phyloP scores from a whole-genome alignment of 2,329 filamentous ascomycete genomes.

The Talaromyces sp. region DNA sequence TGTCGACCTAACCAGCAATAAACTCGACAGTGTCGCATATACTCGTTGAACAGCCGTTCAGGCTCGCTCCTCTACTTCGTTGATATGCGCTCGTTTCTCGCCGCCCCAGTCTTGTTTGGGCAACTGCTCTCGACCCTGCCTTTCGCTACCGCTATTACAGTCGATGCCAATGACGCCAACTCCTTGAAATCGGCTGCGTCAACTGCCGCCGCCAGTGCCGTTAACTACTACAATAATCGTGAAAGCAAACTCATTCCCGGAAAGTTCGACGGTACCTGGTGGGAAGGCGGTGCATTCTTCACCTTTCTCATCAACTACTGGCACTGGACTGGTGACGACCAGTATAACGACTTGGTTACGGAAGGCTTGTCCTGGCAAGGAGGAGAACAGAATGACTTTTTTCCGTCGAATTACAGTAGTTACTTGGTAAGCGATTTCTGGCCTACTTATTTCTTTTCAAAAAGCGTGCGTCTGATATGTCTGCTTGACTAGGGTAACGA shows the following conservation, averaged over 20 bases:
- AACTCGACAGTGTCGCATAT: background rate
- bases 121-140: conserved; percentile 8
- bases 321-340: conserved; percentile 70
- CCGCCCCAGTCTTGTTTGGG: background rate
- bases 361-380: conserved; percentile 69
- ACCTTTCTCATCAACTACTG: conserved; percentile 71
- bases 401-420: conserved; percentile 54
- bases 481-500: conserved; percentile 38
- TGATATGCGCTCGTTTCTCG: conserved; percentile 14
- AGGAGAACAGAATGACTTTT: conserved; percentile 68
- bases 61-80: background rate
- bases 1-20: background rate
- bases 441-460: background rate
- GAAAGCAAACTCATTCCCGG: conserved; percentile 42
- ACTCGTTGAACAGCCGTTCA: background rate
- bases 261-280: conserved; percentile 51
- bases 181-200: conserved; percentile 36
- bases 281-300: conserved; percentile 68
- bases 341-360: conserved; percentile 65
- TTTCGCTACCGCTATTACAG: conserved; percentile 14
- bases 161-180: conserved; percentile 25
- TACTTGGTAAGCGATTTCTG: conserved; percentile 21
- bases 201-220: conserved; percentile 38
- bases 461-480: background rate
- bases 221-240: conserved; percentile 37